phyloP scores from a whole-genome alignment of 192 early-diverging fungal species.

The Helicostylum pulchrum region DNA sequence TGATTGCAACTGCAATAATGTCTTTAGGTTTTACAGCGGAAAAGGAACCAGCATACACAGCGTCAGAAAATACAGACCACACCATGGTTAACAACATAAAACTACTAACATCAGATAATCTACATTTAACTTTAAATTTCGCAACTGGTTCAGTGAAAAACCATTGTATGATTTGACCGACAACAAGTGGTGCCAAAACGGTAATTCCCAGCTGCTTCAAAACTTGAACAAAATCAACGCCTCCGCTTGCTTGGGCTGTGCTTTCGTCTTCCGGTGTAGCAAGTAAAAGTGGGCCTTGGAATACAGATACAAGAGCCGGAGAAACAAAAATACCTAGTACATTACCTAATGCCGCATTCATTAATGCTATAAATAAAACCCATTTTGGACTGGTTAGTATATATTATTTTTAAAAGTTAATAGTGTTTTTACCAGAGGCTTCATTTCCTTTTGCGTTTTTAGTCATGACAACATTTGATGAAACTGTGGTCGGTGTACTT shows the following conservation, averaged over 20 bases:
- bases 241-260: conserved; percentile 13
- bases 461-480: conserved; percentile 78
- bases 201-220: conserved; percentile 56
- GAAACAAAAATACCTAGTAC: conserved; percentile 61
- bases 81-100: conserved; percentile 60
- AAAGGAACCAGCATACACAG: conserved; percentile 55
- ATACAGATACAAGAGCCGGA: conserved; percentile 50
- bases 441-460: conserved; percentile 65
- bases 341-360: conserved; percentile 71
- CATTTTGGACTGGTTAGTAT: not conserved
- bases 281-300: conserved; percentile 35
- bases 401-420: not conserved
- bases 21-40: conserved; percentile 42
- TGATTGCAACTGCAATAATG: conserved; percentile 50
- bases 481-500: conserved; percentile 68
- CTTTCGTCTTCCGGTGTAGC: conserved; percentile 21
- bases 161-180: conserved; percentile 57
- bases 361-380: conserved; percentile 44
- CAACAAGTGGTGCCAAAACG: conserved; percentile 58
- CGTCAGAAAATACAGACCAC: conserved; percentile 73
- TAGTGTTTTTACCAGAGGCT: conserved; percentile 36
- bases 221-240: conserved; percentile 49
- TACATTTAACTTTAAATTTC: conserved; percentile 45
- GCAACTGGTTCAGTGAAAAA: conserved; percentile 45
- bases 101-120: conserved; percentile 55